Evolutionary conservation across 177 flowering plant genomes (phyloP).

Genomic region (Vitis hybrid): DNA sequence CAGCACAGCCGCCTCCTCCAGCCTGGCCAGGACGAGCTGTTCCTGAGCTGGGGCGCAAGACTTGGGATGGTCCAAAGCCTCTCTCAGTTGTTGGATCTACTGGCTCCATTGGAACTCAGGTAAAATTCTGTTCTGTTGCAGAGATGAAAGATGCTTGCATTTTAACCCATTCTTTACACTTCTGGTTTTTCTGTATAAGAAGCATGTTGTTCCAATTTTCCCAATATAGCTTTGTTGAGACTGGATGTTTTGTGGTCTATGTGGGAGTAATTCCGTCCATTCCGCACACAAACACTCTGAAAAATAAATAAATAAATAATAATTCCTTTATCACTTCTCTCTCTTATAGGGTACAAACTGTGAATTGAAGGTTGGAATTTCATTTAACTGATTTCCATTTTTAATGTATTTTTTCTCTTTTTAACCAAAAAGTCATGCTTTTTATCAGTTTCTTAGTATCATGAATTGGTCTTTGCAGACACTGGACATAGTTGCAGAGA

Average conservation of each 20-base stretch:
- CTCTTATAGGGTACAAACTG: no score
- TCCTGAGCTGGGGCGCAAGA: slow-evolving; percentile 48
- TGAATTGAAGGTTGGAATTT: no score
- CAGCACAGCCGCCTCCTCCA: slow-evolving; percentile 73
- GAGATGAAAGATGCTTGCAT: no score
- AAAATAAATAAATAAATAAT: no score
- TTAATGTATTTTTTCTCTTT: neutral
- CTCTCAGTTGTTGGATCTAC: slow-evolving; percentile 94
- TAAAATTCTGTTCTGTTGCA: slow-evolving; percentile 12
- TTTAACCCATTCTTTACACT: no score
- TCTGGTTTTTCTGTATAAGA: neutral
- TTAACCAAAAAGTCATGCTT: neutral
- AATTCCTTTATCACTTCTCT: no score
- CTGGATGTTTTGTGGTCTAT: no score
- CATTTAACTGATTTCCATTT: neutral
- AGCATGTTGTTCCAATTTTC: no score
- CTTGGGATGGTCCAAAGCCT: slow-evolving; percentile 93
- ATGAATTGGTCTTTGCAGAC: slow-evolving; percentile 51
- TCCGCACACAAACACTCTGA: no score
- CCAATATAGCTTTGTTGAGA: no score
- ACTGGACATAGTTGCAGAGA: slow-evolving; percentile 92
- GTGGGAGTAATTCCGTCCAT: no score
- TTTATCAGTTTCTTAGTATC: neutral
- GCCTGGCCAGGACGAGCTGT: slow-evolving; percentile 97
- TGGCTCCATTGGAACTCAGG: slow-evolving; percentile 99